These are phyloP conservation scores for Fusarium pseudocircinatum DNA, from an alignment of 2,329 filamentous ascomycete species.

Conservation along the genomic window DNA sequence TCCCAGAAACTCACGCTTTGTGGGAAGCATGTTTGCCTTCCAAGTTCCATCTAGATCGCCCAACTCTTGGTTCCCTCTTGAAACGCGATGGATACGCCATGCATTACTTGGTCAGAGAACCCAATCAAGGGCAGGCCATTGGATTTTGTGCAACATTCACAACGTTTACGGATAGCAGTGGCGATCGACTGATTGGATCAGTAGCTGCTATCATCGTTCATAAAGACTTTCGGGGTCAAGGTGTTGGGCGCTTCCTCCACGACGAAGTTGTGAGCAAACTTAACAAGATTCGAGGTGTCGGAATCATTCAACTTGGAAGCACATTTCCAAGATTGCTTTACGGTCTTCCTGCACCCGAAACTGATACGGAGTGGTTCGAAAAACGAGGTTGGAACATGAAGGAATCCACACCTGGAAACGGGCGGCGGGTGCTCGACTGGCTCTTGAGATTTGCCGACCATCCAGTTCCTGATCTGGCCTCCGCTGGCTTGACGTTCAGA, in stretches of 20 bases:
- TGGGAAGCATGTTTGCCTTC: conserved; percentile 57
- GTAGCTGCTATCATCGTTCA: conserved; percentile 64
- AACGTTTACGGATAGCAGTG: conserved; percentile 63
- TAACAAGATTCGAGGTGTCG: conserved; percentile 60
- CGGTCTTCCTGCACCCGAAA: conserved; percentile 58
- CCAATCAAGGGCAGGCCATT: conserved; percentile 53
- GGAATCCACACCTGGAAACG: conserved; percentile 55
- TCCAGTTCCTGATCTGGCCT: conserved; percentile 52
- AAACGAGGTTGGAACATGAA: conserved; percentile 64
- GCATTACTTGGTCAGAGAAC: conserved; percentile 66
- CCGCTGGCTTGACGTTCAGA: conserved; percentile 55
- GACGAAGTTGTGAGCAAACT: conserved; percentile 61
- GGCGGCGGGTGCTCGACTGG: conserved; percentile 64
- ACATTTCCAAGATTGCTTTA: conserved; percentile 68
- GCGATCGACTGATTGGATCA: conserved; percentile 64
- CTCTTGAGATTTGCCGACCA: conserved; percentile 62
- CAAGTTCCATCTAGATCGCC: conserved; percentile 57
- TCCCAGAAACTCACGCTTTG: conserved; percentile 54
- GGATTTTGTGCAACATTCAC: conserved; percentile 71
- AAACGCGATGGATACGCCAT: conserved; percentile 64
- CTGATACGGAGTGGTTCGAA: conserved; percentile 62
- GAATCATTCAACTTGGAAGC: conserved; percentile 65
- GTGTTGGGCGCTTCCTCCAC: conserved; percentile 64
- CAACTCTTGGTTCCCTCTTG: conserved; percentile 57
- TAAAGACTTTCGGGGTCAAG: conserved; percentile 56